These are phyloP conservation scores for Camelina sativa DNA, from an alignment of 345 rosid species.

Conservation along the genomic window DNA sequence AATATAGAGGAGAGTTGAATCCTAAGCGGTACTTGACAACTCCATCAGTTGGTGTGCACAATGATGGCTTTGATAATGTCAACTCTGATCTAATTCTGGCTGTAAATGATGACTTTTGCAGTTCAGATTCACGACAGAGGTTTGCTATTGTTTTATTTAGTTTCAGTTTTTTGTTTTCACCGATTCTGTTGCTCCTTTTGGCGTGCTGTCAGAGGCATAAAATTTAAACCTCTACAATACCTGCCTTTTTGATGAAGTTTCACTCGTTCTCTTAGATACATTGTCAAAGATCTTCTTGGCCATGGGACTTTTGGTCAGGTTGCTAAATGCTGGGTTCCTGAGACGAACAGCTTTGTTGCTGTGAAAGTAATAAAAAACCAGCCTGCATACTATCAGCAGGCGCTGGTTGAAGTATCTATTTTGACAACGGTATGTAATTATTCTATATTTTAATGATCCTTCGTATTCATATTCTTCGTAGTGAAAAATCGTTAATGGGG, in stretches of 20 bases:
- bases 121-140: slow-evolving; percentile 84
- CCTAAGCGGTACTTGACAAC: slow-evolving; percentile 96
- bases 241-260: slow-evolving; percentile 32
- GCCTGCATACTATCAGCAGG: slow-evolving; percentile 98
- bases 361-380: slow-evolving; percentile 96
- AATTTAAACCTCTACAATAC: slow-evolving; percentile 22
- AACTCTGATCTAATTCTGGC: slow-evolving; percentile 94
- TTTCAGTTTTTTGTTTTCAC: slow-evolving; percentile 7
- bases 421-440: slow-evolving; percentile 71
- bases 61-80: slow-evolving; percentile 93
- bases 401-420: slow-evolving; percentile 97
- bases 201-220: slow-evolving; percentile 22
- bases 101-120: slow-evolving; percentile 72
- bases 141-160: slow-evolving; percentile 44
- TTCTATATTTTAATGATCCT: slow-evolving; percentile 31
- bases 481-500: slow-evolving; percentile 2
- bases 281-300: slow-evolving; percentile 98
- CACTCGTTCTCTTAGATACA: slow-evolving; percentile 63
- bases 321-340: slow-evolving; percentile 95
- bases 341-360: slow-evolving; percentile 74
- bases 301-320: slow-evolving; percentile 99
- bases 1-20: slow-evolving; percentile 88
- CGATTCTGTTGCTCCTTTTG: slow-evolving; percentile 21
- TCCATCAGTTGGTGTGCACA: slow-evolving; percentile 89
- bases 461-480: slow-evolving; percentile 28